phyloP scores from a whole-genome alignment of 208 protist genomes.

The Trypanosoma conorhini region DNA sequence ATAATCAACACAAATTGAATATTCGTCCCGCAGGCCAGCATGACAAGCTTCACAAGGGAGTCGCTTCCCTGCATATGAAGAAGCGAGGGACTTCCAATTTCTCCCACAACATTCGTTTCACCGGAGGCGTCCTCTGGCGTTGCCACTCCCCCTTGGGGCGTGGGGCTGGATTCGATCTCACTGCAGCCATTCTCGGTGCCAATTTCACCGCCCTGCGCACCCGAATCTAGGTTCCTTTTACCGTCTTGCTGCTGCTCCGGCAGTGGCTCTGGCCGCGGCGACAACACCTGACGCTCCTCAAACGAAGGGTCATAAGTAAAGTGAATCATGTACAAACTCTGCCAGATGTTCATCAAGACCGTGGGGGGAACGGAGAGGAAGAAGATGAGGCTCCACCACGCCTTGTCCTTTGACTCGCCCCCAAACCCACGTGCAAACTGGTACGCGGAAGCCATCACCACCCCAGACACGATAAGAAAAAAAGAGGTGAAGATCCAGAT shows the following conservation, averaged over 20 bases:
- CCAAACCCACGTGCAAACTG: constrained; percentile 34
- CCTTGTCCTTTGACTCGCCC: constrained; percentile 33
- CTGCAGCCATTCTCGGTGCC: neutral
- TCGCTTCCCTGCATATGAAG: constrained; percentile 41
- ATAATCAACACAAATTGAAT: constrained; percentile 67
- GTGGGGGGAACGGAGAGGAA: constrained; percentile 74
- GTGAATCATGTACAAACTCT: constrained; percentile 83
- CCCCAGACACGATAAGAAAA: constrained; percentile 58
- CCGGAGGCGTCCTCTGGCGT: neutral
- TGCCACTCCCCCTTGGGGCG: neutral
- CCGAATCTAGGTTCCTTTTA: neutral
- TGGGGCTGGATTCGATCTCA: neutral
- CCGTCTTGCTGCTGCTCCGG: neutral
- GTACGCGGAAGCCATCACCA: constrained; percentile 60
- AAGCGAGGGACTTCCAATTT: neutral
- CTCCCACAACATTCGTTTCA: neutral
- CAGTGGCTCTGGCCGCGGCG: neutral
- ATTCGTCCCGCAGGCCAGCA: constrained; percentile 66
- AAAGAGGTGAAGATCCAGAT: constrained; percentile 58
- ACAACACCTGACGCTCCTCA: constrained; percentile 8
- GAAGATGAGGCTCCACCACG: constrained; percentile 80
- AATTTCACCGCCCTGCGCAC: neutral
- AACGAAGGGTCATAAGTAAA: constrained; percentile 70
- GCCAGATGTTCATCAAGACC: constrained; percentile 81
- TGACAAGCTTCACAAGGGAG: constrained; percentile 81